These are phyloP conservation scores for Nitzschia palea DNA, from an alignment of 108 stramenopile genomes.

Conservation along the genomic window DNA sequence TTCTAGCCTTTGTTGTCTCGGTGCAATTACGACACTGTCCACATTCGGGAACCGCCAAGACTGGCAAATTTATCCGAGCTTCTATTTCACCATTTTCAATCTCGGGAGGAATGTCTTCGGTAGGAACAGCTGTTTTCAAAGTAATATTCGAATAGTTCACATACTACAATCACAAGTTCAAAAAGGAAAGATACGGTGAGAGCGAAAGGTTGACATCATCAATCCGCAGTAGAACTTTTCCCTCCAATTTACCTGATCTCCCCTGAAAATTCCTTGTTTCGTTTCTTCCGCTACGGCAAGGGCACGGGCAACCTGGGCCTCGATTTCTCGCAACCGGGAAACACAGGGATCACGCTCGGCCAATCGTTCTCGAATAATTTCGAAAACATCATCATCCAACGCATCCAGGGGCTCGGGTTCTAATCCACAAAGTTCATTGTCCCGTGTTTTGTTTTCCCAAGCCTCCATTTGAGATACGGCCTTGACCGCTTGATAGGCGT, in stretches of 20 bases:
- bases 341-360: slow-evolving; percentile 63
- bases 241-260: slow-evolving; percentile 63
- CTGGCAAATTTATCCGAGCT: slow-evolving; percentile 66
- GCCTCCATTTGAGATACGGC: slow-evolving; percentile 76
- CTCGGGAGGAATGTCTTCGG: slow-evolving; percentile 40
- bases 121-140: slow-evolving; percentile 54
- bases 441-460: slow-evolving; percentile 72
- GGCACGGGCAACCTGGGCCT: slow-evolving; percentile 79
- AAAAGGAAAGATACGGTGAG: background rate
- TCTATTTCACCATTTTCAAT: slow-evolving; percentile 77
- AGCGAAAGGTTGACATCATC: background rate
- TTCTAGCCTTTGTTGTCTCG: slow-evolving; percentile 33
- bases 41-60: slow-evolving; percentile 76
- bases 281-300: slow-evolving; percentile 72
- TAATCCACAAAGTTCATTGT: slow-evolving; percentile 58
- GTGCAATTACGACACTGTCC: slow-evolving; percentile 78
- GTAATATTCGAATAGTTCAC: slow-evolving; percentile 85
- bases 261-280: slow-evolving; percentile 58
- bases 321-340: slow-evolving; percentile 74
- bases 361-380: slow-evolving; percentile 55
- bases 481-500: slow-evolving; percentile 75
- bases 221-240: background rate
- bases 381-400: slow-evolving; percentile 35
- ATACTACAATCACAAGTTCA: slow-evolving; percentile 36
- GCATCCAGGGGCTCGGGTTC: slow-evolving; percentile 44